phyloP scores from a whole-genome alignment of 2,329 filamentous ascomycete genomes.

The Magnaporthiopsis incrustans region DNA sequence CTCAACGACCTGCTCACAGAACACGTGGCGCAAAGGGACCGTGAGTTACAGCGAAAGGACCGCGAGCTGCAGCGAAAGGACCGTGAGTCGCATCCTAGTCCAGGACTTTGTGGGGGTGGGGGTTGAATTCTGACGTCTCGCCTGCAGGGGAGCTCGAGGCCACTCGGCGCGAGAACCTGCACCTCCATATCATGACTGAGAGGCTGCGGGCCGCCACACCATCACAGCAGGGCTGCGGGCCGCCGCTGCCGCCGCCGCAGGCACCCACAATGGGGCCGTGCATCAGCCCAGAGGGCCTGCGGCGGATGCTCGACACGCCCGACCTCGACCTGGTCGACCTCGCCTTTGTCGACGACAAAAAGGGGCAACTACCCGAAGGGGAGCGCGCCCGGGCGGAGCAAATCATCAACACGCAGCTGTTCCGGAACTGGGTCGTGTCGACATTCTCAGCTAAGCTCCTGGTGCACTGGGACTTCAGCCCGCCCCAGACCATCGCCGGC shows the following conservation, averaged over 20 bases:
- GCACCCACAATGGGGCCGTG: neutral
- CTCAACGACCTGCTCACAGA: neutral
- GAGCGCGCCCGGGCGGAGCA: conserved; percentile 9
- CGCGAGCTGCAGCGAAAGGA: neutral
- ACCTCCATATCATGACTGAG: neutral
- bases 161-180: neutral
- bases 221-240: too few relatives aligned
- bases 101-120: neutral
- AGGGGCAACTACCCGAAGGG: conserved; percentile 1
- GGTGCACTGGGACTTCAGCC: conserved; percentile 8
- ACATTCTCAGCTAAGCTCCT: conserved; percentile 7
- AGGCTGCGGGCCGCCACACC: neutral
- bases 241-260: neutral
- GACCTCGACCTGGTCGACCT: conserved; percentile 3
- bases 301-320: conserved; percentile 1
- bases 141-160: conserved; percentile 1
- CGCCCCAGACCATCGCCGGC: conserved; percentile 2
- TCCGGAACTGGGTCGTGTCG: conserved; percentile 9
- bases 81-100: neutral
- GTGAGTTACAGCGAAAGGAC: neutral
- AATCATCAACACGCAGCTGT: conserved; percentile 7
- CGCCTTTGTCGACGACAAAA: conserved; percentile 2
- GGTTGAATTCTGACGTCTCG: neutral
- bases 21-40: neutral
- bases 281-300: conserved; percentile 3